Evolutionary conservation across 352 stramenopile species (phyloP).

Genomic region (Phytophthora pinifolia): DNA sequence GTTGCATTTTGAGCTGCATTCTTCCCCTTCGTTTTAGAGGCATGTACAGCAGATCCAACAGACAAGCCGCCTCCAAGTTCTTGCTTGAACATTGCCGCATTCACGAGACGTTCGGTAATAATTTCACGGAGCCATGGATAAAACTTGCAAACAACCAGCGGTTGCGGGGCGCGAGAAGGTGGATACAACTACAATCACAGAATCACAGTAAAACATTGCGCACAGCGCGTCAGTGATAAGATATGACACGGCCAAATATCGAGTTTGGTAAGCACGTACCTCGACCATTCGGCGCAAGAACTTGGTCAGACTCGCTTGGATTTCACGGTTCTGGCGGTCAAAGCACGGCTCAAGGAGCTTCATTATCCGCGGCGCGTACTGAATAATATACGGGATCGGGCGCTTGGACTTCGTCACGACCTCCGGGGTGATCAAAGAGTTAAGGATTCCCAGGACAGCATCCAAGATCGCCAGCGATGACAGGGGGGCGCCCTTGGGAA

Average conservation of each 20-base stretch:
- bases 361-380: constrained; percentile 89
- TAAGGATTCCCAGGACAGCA: constrained; percentile 86
- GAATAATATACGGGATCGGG: constrained; percentile 78
- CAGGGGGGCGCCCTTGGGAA: constrained; percentile 81
- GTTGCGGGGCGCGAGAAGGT: constrained; percentile 59
- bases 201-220: constrained; percentile 1
- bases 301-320: constrained; percentile 64
- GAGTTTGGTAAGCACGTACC: constrained; percentile 32
- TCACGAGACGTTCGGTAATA: constrained; percentile 78
- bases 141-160: constrained; percentile 83
- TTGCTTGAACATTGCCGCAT: constrained; percentile 60
- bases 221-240: background rate
- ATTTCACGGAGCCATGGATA: constrained; percentile 89
- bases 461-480: constrained; percentile 87
- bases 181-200: constrained; percentile 67
- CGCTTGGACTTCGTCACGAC: constrained; percentile 76
- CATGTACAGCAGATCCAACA: constrained; percentile 7
- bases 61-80: constrained; percentile 34
- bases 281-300: constrained; percentile 78
- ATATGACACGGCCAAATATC: background rate
- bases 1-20: constrained; percentile 24
- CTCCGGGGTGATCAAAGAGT: constrained; percentile 76
- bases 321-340: constrained; percentile 78
- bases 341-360: constrained; percentile 90
- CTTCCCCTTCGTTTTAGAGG: constrained; percentile 48